Evolutionary conservation across 345 rosid species (phyloP).

Genomic region (Adansonia digitata): DNA sequence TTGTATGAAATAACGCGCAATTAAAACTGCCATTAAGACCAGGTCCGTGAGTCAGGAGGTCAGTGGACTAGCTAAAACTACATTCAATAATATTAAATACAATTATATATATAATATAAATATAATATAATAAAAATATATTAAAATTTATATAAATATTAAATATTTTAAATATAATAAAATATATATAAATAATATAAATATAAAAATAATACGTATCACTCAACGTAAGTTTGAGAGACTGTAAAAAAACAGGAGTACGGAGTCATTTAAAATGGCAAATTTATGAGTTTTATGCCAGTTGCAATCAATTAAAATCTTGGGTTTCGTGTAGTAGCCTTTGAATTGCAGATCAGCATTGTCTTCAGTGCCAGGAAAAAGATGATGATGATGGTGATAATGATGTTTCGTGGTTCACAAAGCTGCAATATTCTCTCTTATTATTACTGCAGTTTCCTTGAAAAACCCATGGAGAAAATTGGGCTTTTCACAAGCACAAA

Average conservation of each 20-base stretch:
- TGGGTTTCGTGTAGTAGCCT: background rate
- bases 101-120: too few species aligned
- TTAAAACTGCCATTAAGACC: background rate
- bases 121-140: too few species aligned
- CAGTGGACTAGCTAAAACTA: too few species aligned
- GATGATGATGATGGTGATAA: background rate
- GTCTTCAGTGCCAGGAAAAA: conserved; percentile 6
- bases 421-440: background rate
- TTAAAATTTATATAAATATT: too few species aligned
- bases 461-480: background rate
- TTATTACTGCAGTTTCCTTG: background rate
- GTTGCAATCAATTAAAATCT: background rate
- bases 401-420: too few species aligned
- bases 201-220: too few species aligned
- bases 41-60: background rate
- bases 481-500: background rate
- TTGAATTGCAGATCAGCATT: conserved; percentile 6
- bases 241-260: background rate
- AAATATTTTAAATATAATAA: too few species aligned
- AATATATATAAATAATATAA: too few species aligned
- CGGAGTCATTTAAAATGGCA: background rate
- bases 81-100: too few species aligned
- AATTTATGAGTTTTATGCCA: background rate
- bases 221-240: background rate
- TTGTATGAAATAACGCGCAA: background rate